These are phyloP conservation scores for Lizonia empirigonia DNA, from an alignment of 2,329 filamentous ascomycete genomes.

Conservation along the genomic window DNA sequence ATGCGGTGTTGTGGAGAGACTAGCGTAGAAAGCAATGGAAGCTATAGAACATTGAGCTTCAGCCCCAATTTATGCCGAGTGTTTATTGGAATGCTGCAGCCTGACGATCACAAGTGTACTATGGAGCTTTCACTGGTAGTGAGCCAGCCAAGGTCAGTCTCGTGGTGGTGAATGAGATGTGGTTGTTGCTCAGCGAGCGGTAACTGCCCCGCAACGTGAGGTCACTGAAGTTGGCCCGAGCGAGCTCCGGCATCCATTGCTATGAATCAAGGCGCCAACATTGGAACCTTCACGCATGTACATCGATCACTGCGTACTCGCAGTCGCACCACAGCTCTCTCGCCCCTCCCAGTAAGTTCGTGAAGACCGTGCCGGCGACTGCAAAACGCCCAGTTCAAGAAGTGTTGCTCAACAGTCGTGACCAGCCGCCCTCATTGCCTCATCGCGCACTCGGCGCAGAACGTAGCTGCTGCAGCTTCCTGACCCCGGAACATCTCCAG, in stretches of 20 bases:
- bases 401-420: not conserved
- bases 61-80: constrained; percentile 26
- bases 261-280: constrained; percentile 29
- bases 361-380: not conserved
- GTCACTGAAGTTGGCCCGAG: constrained; percentile 30
- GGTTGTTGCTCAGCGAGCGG: constrained; percentile 17
- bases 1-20: constrained; percentile 42
- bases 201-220: constrained; percentile 39
- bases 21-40: constrained; percentile 51
- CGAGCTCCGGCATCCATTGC: constrained; percentile 11
- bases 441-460: constrained; percentile 8
- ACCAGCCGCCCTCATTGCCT: not conserved
- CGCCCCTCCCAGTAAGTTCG: not conserved
- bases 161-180: not conserved
- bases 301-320: constrained; percentile 4
- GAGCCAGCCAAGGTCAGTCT: too few species aligned
- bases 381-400: not conserved
- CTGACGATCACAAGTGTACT: constrained; percentile 2
- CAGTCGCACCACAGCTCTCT: not conserved
- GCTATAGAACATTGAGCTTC: constrained; percentile 38
- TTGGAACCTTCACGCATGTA: constrained; percentile 17
- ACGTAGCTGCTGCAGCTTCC: not conserved
- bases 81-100: constrained; percentile 12
- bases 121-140: constrained; percentile 4
- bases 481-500: not conserved